phyloP scores from a whole-genome alignment of 805 yeast species.

The Saccharomycopsis capsularis region DNA sequence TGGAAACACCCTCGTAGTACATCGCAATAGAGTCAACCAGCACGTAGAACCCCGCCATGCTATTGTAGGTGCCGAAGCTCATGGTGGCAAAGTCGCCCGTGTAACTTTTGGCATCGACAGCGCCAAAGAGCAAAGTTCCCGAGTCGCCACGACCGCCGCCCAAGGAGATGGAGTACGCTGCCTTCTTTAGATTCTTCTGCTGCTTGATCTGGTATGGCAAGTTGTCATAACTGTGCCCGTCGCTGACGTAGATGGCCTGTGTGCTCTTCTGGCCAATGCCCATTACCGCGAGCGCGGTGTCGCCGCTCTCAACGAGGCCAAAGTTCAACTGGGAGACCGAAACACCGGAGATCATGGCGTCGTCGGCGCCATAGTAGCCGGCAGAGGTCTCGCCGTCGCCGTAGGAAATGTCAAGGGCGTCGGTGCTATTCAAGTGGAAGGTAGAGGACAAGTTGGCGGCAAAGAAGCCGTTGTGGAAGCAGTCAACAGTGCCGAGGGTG shows the following conservation, averaged over 20 bases:
- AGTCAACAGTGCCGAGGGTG: conserved; percentile 22
- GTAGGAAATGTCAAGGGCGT: conserved; percentile 34
- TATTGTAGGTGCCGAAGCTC: conserved; percentile 29
- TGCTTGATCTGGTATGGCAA: conserved; percentile 55
- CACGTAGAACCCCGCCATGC: conserved; percentile 12
- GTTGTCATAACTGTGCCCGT: conserved; percentile 42
- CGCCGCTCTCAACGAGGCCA: conserved; percentile 64
- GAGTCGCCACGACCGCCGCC: conserved; percentile 31
- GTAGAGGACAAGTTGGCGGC: conserved; percentile 29
- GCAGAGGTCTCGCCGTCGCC: conserved; percentile 42
- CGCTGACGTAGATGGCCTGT: conserved; percentile 48
- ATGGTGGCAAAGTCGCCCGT: conserved; percentile 43
- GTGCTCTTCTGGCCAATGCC: conserved; percentile 66
- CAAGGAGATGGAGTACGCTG: conserved; percentile 57
- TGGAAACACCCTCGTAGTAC: conserved; percentile 1
- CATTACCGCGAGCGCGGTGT: conserved; percentile 61
- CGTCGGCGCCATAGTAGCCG: conserved; percentile 61
- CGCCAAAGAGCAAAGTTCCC: conserved; percentile 65
- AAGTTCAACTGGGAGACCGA: conserved; percentile 48
- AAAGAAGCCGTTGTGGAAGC: conserved; percentile 35
- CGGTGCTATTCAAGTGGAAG: conserved; percentile 28
- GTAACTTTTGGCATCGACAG: conserved; percentile 58
- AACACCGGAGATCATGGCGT: conserved; percentile 43
- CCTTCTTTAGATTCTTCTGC: conserved; percentile 48
- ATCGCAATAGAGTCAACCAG: conserved; percentile 3